Evolutionary conservation across 208 protist species (phyloP), one percentile per base, ranked within the genome.

Genomic region (Leishmania lainsoni): DNA sequence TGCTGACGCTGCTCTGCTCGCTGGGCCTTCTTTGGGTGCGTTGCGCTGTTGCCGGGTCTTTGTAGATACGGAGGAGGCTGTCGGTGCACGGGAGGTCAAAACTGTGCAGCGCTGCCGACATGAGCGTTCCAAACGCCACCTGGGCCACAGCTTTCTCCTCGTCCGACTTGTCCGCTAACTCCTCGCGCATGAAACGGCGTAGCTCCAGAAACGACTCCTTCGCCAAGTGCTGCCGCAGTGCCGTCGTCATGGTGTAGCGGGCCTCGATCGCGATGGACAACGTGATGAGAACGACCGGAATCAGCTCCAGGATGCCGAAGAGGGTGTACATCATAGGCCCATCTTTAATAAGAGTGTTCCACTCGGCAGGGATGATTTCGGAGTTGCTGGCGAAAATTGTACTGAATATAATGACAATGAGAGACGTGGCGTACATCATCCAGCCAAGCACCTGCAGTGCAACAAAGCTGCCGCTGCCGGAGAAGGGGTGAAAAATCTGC

Each of bases 361-460:
- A 68, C 66, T 86, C 56, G 17, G 45, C 10, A 2, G 75, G 75
- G 2, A 85, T 45, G 74, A 70, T 86, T 5, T 80, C 45, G 22
- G 68, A 51, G 10, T 75, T 80, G 9, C 79, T 61, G 10, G 72
- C 52, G 10, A 85, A 35, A 45, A 91, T 77, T 17, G 70, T 76
- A 35, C 70, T 65, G 16, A 93, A 58, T 58, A 91, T 58, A 1
- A 86, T 51, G 22, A 89, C 45, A 5, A 96, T 80, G 22, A 89
- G 49, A 69, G 88, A 90, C 12, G 86, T 72, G 5, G 90, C 83
- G 83, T 95, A 95, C 14, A 89, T 22, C 71, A 82, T 87, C 92
- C 94, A 97, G 42, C 92, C 92, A 14, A 96, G 78, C 72, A 90
- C 86, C 81, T 97, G 92, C 76, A 96, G 71, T 3, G 91, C 94